These are phyloP conservation scores for Rhodotorula sp. DNA, from an alignment of 1,284 basidiomycete genomes.

Conservation along the genomic window DNA sequence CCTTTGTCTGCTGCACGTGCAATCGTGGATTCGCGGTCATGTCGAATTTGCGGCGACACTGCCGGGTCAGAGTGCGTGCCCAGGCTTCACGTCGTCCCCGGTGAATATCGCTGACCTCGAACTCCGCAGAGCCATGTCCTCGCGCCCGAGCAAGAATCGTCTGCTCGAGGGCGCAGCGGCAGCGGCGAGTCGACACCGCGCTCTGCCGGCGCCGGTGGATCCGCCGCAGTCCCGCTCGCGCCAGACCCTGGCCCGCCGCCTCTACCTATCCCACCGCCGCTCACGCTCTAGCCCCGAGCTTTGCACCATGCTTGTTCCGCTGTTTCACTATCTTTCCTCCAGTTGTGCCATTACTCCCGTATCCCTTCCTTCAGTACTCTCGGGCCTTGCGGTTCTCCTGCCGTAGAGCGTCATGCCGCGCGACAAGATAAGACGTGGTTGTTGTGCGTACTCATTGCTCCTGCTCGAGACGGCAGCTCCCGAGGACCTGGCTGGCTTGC, in stretches of 20 bases:
- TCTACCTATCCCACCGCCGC: neutral
- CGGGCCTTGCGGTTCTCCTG: too few relatives aligned
- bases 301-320: too few relatives aligned
- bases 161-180: neutral
- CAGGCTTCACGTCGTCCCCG: neutral
- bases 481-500: too few relatives aligned
- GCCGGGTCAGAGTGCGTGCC: conserved; percentile 5
- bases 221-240: neutral
- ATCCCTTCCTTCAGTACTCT: too few relatives aligned
- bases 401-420: too few relatives aligned
- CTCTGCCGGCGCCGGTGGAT: neutral
- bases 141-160: conserved; percentile 10
- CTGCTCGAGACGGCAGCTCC: too few relatives aligned
- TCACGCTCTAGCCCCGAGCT: neutral
- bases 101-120: neutral
- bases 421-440: too few relatives aligned
- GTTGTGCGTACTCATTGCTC: too few relatives aligned
- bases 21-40: conserved; percentile 26
- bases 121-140: neutral
- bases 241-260: neutral
- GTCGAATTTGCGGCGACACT: conserved; percentile 27
- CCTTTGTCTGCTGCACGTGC: conserved; percentile 24
- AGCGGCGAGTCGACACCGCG: neutral
- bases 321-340: too few relatives aligned
- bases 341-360: too few relatives aligned